phyloP scores from a whole-genome alignment of 257 asterid genomes.

The Scutellaria barbata region DNA sequence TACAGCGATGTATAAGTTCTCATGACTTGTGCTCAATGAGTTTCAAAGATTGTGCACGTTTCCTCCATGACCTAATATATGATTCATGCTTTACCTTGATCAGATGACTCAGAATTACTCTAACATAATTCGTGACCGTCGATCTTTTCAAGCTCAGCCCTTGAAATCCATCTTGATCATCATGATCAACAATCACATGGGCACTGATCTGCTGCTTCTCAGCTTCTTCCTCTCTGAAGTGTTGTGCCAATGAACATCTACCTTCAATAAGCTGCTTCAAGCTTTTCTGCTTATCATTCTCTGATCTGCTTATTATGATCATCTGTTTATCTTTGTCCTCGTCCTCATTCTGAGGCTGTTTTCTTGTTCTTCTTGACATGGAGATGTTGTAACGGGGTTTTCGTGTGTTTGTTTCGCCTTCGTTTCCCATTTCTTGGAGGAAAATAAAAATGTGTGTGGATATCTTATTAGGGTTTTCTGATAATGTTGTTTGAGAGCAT shows the following conservation, averaged over 20 bases:
- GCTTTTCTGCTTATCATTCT: conserved; percentile 38
- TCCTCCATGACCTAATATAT: conserved; percentile 38
- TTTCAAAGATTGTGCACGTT: conserved; percentile 38
- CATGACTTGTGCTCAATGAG: conserved; percentile 38
- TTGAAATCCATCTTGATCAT: conserved; percentile 30
- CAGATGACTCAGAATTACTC: conserved; percentile 44
- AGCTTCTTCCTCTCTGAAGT: conserved; percentile 52
- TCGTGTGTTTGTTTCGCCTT: conserved; percentile 4
- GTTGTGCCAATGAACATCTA: conserved; percentile 50
- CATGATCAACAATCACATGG: conserved; percentile 30
- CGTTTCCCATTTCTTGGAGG: conserved; percentile 42
- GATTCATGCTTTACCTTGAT: conserved; percentile 60
- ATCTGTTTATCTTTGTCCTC: conserved; percentile 28
- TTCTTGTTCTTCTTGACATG: conserved; percentile 71
- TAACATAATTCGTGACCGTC: conserved; percentile 46
- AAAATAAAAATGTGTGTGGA: too few species aligned
- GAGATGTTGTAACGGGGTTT: conserved; percentile 54
- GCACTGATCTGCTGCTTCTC: conserved; percentile 28
- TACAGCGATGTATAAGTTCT: background rate
- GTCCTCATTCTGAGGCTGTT: conserved; percentile 32
- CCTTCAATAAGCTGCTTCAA: conserved; percentile 54
- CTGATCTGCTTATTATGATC: background rate
- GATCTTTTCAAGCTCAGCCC: conserved; percentile 43
- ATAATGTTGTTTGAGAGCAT: background rate
- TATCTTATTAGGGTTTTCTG: background rate